Evolutionary conservation across 495 filamentous ascomycete species (phyloP).

Genomic region (Evernia prunastri): DNA sequence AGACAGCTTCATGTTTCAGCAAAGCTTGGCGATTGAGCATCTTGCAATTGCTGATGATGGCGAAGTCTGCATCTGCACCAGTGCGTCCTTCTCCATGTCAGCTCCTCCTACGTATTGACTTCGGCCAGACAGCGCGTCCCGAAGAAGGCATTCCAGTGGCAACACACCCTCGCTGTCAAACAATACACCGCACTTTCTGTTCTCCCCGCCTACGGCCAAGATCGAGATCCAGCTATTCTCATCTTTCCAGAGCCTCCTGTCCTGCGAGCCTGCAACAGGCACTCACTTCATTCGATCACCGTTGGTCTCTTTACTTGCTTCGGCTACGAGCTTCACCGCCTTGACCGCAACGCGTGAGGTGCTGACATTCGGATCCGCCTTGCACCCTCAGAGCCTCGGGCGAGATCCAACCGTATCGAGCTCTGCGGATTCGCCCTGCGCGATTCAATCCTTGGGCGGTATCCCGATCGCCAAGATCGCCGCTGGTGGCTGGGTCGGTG

Average conservation of each 20-base stretch:
- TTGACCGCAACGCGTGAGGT: conserved; percentile 44
- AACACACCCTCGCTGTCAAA: background rate
- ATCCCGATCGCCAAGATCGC: conserved; percentile 50
- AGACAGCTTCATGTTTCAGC: conserved; percentile 13
- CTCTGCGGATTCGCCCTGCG: conserved; percentile 30
- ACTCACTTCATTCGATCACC: conserved; percentile 24
- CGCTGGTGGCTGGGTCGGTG: conserved; percentile 48
- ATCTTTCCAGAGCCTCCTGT: conserved; percentile 14
- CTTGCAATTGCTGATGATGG: conserved; percentile 24
- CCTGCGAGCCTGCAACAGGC: conserved; percentile 13
- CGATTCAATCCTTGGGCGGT: conserved; percentile 43
- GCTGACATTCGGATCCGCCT: conserved; percentile 54
- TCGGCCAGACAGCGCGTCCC: background rate
- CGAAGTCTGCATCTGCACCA: conserved; percentile 21
- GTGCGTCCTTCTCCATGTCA: background rate
- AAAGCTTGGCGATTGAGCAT: conserved; percentile 11
- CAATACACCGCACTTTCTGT: background rate
- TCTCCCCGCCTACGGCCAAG: conserved; percentile 12
- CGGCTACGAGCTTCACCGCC: conserved; percentile 46
- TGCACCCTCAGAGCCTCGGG: conserved; percentile 34
- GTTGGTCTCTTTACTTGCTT: conserved; percentile 43
- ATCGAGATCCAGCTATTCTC: conserved; percentile 13
- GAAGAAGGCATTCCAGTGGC: background rate
- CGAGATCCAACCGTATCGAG: conserved; percentile 18
- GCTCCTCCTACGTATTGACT: background rate